Base-by-base conservation (phyloP, 306 rosid species). In the Mimosa pudica region DNA sequence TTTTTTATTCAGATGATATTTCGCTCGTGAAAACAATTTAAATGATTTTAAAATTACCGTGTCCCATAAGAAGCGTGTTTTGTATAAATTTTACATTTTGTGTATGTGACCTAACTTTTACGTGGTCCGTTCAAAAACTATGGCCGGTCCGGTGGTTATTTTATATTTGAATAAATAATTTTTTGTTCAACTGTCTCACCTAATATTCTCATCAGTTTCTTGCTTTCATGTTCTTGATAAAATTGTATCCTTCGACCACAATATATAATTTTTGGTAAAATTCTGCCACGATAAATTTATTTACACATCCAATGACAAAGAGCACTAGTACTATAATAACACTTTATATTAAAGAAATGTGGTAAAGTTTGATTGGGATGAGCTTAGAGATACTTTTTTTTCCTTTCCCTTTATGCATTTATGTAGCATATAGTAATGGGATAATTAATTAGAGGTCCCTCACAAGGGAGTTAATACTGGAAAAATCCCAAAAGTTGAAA, bases 291-390 rank as follows among this genome's bases (percentile, higher is more conserved):
- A 24, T 24, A 24, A 24, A 24, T 24, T 24, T 24, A 24, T 24
- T 24, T 24, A 77, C 10, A 46, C 13, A 6, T 42, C 18, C 51
- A 24, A 20, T 7, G 17, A 41, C 54, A 52, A 32, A 42, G 66
- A 68, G 44, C 4, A 38, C 42, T 38, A 5, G 42, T 2, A 13
- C 8, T 20, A 17, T 77, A 70, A 81, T 70, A 70, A 67, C n/a
- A 58, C 24, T 36, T 35, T 55, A 58, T 58, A 1, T 14, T 66
- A 14, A 68, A 41, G 33, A 69, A 7, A 12, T 58, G 6, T 30
- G 41, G 60, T 9, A 74, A 74, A 55, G 68, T 74, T 57, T 5
- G 78, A 74, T 70, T 38, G 44, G 16, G 57, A 6, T 20, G 10
- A 41, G 10, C 9, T 52, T 3, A 52, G 60, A 6, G 6, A n/a